Conservation (phyloP, 169 alveolate genomes). For the Theileria parva region DNA sequence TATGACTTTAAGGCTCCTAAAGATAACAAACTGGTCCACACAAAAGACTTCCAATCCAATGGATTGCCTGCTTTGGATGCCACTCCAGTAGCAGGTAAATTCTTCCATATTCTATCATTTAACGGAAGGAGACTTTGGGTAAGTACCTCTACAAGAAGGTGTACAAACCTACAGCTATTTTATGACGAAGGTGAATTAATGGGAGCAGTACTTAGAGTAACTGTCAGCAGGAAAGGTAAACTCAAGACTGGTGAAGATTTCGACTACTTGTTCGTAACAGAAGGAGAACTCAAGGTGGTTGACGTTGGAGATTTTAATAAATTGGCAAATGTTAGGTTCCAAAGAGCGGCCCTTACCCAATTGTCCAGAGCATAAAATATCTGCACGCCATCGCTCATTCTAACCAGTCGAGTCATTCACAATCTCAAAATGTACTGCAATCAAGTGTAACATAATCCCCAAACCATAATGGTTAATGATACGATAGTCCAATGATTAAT, state of each 20-base stretch:
- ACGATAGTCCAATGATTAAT: not conserved
- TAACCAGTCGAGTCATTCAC: not conserved
- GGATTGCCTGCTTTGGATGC: not conserved
- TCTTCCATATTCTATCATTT: conserved; percentile 1
- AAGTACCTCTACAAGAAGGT: not conserved
- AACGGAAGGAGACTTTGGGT: conserved; percentile 8
- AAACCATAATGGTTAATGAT: not conserved
- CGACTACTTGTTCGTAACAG: conserved; percentile 6
- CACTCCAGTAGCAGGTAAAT: conserved; percentile 5
- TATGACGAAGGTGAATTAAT: not conserved
- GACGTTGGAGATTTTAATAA: not conserved
- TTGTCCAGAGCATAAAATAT: not conserved
- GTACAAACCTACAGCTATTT: conserved; percentile 4
- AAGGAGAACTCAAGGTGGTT: not conserved
- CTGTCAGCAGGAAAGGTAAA: not conserved
- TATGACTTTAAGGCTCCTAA: not conserved
- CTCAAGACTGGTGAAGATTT: not conserved
- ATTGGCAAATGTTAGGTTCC: conserved; percentile 4
- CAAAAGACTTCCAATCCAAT: not conserved
- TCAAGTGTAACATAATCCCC: not conserved
- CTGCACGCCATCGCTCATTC: not conserved
- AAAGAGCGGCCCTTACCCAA: not conserved
- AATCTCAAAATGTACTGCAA: not conserved
- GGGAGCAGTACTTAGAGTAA: conserved; percentile 1
- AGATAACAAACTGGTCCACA: not conserved